A percentile compares a stretch with the other conserved stretches of the same genome.
These are phyloP conservation scores for Aspergillus sp. DNA, from an alignment of 2,329 filamentous ascomycete species.

Conservation along the genomic window DNA sequence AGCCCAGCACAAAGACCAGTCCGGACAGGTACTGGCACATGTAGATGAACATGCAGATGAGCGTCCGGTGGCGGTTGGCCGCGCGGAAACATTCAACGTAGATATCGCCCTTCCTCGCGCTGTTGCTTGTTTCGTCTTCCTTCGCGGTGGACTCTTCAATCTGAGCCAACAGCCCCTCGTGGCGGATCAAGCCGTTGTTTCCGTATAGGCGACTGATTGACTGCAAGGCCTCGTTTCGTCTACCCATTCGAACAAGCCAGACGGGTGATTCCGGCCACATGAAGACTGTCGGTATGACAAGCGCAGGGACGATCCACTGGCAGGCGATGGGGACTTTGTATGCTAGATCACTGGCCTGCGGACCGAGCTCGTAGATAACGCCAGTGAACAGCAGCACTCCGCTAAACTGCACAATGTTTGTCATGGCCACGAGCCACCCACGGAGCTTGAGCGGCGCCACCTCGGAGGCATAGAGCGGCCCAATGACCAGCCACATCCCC, in stretches of 20 bases:
- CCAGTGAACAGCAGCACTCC: constrained; percentile 58
- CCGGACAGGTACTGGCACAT: too few relatives aligned
- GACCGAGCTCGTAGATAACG: constrained; percentile 50
- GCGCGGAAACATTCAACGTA: too few relatives aligned
- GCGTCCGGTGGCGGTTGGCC: too few relatives aligned
- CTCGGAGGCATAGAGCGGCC: constrained; percentile 60
- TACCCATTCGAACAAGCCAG: constrained; percentile 53
- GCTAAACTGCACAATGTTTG: constrained; percentile 50
- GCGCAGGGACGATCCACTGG: constrained; percentile 58
- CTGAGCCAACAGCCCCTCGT: too few relatives aligned
- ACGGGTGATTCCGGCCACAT: constrained; percentile 57
- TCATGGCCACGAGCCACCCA: constrained; percentile 58
- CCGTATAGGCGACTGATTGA: constrained; percentile 46
- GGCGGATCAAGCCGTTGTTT: background rate
- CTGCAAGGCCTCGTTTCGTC: constrained; percentile 46
- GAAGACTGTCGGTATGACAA: constrained; percentile 48
- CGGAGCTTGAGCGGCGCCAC: constrained; percentile 50
- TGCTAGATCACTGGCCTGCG: constrained; percentile 46
- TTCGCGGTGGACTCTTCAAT: too few relatives aligned
- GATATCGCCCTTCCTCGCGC: constrained; percentile 31
- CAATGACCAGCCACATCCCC: constrained; percentile 56
- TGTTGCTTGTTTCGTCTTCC: constrained; percentile 8
- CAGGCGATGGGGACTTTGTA: constrained; percentile 57
- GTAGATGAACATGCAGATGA: too few relatives aligned
- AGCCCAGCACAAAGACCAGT: too few relatives aligned